Percentiles rank a stretch among this genome's conserved stretches.
Conservation (phyloP, 2,329 filamentous ascomycete species). For the Sporothrix inflata region DNA sequence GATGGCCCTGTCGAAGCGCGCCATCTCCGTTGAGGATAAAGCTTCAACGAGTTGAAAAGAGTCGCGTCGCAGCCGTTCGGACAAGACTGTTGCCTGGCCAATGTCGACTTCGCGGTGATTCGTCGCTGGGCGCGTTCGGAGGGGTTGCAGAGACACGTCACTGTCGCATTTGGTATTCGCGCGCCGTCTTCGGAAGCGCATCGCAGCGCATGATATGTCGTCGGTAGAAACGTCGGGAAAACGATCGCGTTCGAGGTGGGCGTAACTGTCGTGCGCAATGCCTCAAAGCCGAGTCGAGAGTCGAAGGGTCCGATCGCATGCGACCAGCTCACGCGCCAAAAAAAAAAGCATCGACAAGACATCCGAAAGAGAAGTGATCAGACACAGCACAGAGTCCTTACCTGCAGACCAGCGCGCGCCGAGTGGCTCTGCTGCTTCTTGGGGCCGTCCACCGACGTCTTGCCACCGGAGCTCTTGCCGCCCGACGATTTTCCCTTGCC, state of each 20-base stretch:
- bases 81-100: neutral
- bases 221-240: no score
- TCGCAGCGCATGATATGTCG: neutral
- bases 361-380: constrained; percentile 34
- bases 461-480: constrained; percentile 84
- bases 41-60: neutral
- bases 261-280: neutral
- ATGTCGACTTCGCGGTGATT: neutral
- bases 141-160: neutral
- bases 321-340: neutral
- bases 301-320: neutral
- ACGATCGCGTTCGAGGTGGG: neutral
- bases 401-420: constrained; percentile 92
- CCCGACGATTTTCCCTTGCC: constrained; percentile 93
- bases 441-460: constrained; percentile 67
- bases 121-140: no score
- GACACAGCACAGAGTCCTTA: constrained; percentile 54
- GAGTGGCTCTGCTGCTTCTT: constrained; percentile 96
- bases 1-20: neutral
- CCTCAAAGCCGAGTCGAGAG: neutral
- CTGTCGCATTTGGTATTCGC: neutral
- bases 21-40: neutral
- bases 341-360: neutral
- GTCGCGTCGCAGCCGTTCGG: neutral
- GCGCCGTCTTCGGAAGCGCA: neutral